Conservation (phyloP, 306 rosid species). For the Crataegus laevigata region DNA sequence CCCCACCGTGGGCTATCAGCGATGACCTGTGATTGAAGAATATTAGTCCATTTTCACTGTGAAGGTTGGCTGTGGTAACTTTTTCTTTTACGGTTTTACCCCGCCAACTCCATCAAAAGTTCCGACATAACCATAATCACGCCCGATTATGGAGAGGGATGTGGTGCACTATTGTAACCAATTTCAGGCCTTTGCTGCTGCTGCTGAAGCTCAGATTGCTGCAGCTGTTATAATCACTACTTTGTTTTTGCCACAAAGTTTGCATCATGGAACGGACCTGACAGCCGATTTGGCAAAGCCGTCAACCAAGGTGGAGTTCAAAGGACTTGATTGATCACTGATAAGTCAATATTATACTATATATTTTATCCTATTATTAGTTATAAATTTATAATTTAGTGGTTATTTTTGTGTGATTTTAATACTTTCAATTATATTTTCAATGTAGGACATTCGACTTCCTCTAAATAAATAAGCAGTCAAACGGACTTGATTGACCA, state of each 20-base stretch:
- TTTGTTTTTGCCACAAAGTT: background rate
- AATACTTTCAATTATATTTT: too few species aligned
- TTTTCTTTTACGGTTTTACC: background rate
- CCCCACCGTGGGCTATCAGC: background rate
- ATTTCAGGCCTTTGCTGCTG: background rate
- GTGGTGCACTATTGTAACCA: background rate
- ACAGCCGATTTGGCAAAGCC: too few species aligned
- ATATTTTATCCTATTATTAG: too few species aligned
- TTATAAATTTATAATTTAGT: too few species aligned
- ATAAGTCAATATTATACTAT: too few species aligned
- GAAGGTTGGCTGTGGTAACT: background rate
- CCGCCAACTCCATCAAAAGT: background rate
- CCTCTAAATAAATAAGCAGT: too few species aligned
- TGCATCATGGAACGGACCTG: background rate
- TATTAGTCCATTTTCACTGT: background rate
- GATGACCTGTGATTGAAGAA: background rate
- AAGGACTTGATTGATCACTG: too few species aligned
- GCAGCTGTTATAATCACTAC: background rate
- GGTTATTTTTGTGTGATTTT: too few species aligned
- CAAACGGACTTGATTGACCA: too few species aligned
- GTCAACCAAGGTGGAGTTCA: too few species aligned
- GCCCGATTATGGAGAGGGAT: background rate
- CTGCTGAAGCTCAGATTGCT: background rate
- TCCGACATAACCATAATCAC: background rate
- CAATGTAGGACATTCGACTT: too few species aligned